phyloP scores from a whole-genome alignment of 2,329 filamentous ascomycete species.

The Sarocladiaceae sp. region DNA sequence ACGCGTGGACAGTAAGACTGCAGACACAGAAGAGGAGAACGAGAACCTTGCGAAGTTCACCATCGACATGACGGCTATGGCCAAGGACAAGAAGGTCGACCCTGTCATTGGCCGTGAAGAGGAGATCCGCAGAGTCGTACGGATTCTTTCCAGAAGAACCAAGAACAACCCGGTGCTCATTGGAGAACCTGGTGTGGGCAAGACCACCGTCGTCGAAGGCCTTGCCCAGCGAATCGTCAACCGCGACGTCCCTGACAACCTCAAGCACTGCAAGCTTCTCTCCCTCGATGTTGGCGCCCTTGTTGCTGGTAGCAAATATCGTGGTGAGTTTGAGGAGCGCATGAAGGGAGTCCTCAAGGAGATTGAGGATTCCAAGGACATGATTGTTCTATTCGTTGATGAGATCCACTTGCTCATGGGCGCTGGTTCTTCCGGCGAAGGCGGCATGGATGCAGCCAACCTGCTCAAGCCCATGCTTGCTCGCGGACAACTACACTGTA shows the following conservation, averaged over 20 bases:
- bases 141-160: conserved; percentile 85
- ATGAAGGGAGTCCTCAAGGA: conserved; percentile 99
- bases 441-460: conserved; percentile 98
- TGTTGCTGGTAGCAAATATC: conserved; percentile 96
- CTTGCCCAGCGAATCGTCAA: conserved; percentile 94
- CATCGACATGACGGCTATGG: conserved; percentile 96
- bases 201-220: conserved; percentile 96
- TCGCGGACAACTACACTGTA: conserved; percentile 93
- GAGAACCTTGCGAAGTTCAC: conserved; percentile 98
- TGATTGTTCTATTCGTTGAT: conserved; percentile 96
- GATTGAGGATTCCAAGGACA: conserved; percentile 89
- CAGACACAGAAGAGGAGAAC: conserved; percentile 85
- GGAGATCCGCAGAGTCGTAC: conserved; percentile 85
- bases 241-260: conserved; percentile 89
- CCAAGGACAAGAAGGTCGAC: conserved; percentile 94
- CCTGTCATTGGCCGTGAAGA: conserved; percentile 96
- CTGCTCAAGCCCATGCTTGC: conserved; percentile 97
- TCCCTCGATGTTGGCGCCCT: conserved; percentile 93
- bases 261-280: conserved; percentile 87
- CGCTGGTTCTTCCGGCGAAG: conserved; percentile 87
- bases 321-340: conserved; percentile 96
- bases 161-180: conserved; percentile 99
- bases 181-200: conserved; percentile 95
- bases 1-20: conserved; percentile 91
- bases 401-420: conserved; percentile 99